Percentiles rank a stretch among this genome's conserved stretches.
Evolutionary conservation across 2,329 filamentous ascomycete species (phyloP).

Genomic region (Mycosphaerelloides madeirae): DNA sequence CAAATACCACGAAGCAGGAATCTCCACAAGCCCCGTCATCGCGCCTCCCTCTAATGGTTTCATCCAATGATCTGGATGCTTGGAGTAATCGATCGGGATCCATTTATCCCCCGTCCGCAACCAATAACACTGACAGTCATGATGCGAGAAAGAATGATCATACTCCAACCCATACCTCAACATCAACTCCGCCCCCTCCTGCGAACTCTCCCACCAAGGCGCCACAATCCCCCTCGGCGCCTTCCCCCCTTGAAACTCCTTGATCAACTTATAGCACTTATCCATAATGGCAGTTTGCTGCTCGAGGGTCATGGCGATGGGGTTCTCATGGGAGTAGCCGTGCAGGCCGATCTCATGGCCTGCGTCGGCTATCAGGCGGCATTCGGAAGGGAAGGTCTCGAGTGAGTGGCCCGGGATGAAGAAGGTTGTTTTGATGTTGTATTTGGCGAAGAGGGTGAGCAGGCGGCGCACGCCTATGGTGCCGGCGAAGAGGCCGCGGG

Average conservation of each 20-base stretch:
- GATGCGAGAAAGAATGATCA: conserved; percentile 62
- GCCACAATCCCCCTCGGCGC: conserved; percentile 67
- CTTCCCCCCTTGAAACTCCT: conserved; percentile 64
- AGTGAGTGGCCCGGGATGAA: conserved; percentile 61
- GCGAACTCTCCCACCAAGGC: conserved; percentile 70
- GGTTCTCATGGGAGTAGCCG: conserved; percentile 72
- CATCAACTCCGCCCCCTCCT: conserved; percentile 62
- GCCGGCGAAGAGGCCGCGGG: conserved; percentile 61
- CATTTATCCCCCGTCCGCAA: conserved; percentile 60
- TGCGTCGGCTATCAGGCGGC: conserved; percentile 55
- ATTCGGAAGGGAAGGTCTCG: conserved; percentile 64
- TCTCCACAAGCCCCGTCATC: conserved; percentile 61
- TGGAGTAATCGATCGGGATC: conserved; percentile 64
- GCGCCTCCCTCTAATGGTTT: conserved; percentile 57
- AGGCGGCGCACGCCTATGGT: conserved; percentile 61
- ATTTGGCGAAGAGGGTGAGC: conserved; percentile 66
- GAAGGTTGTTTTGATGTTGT: conserved; percentile 65
- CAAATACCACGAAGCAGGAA: conserved; percentile 62
- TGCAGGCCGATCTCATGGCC: conserved; percentile 66
- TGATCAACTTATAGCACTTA: conserved; percentile 67
- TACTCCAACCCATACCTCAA: conserved; percentile 65
- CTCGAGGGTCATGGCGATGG: conserved; percentile 65
- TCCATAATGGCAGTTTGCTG: conserved; percentile 72
- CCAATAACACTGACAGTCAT: conserved; percentile 62
- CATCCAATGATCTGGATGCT: conserved; percentile 59